Conservation (phyloP, 1,139 yeast species). For the Hyphopichia fennica region DNA sequence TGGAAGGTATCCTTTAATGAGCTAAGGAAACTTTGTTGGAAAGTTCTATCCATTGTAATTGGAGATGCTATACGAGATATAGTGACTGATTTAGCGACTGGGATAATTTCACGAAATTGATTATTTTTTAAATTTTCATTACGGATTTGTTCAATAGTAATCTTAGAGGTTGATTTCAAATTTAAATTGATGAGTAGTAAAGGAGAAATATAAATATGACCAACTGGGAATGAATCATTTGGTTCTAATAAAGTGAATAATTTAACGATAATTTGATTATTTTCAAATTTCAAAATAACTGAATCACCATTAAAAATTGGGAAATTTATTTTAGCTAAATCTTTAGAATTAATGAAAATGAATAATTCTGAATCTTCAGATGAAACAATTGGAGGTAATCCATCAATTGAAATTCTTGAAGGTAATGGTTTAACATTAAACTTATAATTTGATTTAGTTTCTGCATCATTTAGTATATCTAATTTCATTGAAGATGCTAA, state of each 20-base stretch:
- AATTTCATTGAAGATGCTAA: conserved; percentile 32
- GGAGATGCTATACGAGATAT: conserved; percentile 73
- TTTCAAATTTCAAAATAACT: conserved; percentile 36
- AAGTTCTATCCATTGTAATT: conserved; percentile 62
- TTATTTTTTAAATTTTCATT: conserved; percentile 10
- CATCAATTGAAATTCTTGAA: conserved; percentile 24
- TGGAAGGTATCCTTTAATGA: conserved; percentile 67
- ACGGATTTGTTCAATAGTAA: conserved; percentile 26
- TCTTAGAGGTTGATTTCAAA: conserved; percentile 26
- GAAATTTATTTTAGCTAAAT: conserved; percentile 55
- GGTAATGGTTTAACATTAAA: conserved; percentile 32
- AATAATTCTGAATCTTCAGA: conserved; percentile 46
- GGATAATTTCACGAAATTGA: conserved; percentile 23
- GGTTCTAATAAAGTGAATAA: conserved; percentile 68
- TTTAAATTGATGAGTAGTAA: conserved; percentile 55
- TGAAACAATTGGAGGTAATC: conserved; percentile 28
- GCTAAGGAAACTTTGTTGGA: conserved; percentile 64
- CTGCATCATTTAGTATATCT: conserved; percentile 8
- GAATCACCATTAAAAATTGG: conserved; percentile 69
- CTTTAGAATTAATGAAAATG: conserved; percentile 54
- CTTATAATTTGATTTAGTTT: neutral
- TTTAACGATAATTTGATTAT: conserved; percentile 36
- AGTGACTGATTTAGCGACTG: conserved; percentile 48
- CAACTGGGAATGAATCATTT: conserved; percentile 36
- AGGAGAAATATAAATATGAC: conserved; percentile 61